Evolutionary conservation across 768 basidiomycete genomes (phyloP), one percentile per base, ranked within the genome.

Genomic region (Tulasnella sp.): DNA sequence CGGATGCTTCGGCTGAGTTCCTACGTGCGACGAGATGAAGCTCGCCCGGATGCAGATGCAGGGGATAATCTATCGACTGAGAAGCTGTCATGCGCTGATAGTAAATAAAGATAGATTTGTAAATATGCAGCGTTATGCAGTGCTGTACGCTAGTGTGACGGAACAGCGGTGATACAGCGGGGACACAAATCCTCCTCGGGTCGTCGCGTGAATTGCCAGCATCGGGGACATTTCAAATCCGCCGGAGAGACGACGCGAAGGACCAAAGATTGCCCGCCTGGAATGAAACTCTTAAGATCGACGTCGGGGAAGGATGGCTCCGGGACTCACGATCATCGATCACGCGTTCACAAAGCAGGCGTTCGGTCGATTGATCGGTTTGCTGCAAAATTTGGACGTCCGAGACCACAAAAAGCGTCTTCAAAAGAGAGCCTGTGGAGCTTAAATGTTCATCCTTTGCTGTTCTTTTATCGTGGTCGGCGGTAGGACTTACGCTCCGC

Each of bases 321-420:
- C 10, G 14, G 12, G 34, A 27, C 38, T 40, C n/a, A 39, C 34
- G 24, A 18, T 56, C 34, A 24, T 56, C 34, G 19, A 46, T 4
- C 5, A 8, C 12, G 14, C 19, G 48, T 56, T 56, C 76, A 27
- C 38, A 52, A 9, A n/a, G 19, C 5, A 77, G 18, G 18, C 36
- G 39, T 52, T 52, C 5, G 24, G 48, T 24, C 24, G 21, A 84
- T 48, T 85, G 83, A 75, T 80, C 83, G 14, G 82, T 84, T 83
- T 73, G 77, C 56, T 58, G 75, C 31, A 21, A n/a, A 68, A 62
- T 72, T 68, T 56, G 34, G 10, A 68, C 93, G 77, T 93, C 88
- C 0, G 95, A 96, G 1, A 94, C 92, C 76, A 94, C 93, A 85
- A 95, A 95, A 7, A 97, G 86, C 0, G 90, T 91, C 83, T 91